Percentiles rank a stretch among this genome's conserved stretches.
Conservation (phyloP, 2,329 filamentous ascomycete genomes). For the Penicillium fuscoglaucum region DNA sequence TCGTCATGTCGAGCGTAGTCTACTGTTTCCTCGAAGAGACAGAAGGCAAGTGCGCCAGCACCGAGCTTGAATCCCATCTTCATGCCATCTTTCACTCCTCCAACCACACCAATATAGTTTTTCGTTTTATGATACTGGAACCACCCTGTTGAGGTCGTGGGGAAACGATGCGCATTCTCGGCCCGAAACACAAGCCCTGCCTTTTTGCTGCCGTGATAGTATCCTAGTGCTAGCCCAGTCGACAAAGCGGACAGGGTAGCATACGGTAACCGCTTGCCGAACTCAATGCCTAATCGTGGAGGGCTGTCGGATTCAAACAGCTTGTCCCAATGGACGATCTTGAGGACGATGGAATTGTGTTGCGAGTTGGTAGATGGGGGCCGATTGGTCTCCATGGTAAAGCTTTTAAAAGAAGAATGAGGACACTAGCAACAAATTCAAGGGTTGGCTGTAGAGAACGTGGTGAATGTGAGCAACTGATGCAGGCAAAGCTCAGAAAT, state of each 20-base stretch:
- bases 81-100: constrained; percentile 74
- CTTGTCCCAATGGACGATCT: constrained; percentile 39
- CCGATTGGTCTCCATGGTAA: constrained; percentile 19
- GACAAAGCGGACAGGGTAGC: constrained; percentile 64
- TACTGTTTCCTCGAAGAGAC: constrained; percentile 80
- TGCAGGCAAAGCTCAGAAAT: constrained; percentile 14
- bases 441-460: not conserved
- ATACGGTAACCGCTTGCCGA: constrained; percentile 65
- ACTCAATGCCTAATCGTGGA: constrained; percentile 61
- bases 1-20: constrained; percentile 62
- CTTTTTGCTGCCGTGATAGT: constrained; percentile 69
- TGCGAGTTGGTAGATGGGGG: constrained; percentile 13
- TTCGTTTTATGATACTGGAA: constrained; percentile 99
- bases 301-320: constrained; percentile 40
- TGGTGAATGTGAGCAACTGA: not conserved
- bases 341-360: constrained; percentile 27
- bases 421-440: not conserved
- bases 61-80: constrained; percentile 71
- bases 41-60: constrained; percentile 73
- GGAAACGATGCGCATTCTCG: constrained; percentile 93
- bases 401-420: not conserved
- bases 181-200: constrained; percentile 84
- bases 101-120: constrained; percentile 82
- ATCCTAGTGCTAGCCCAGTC: constrained; percentile 69
- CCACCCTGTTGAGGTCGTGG: constrained; percentile 80